Percentiles rank a stretch among this genome's conserved stretches.
Conservation (phyloP, 2,329 filamentous ascomycete species). For the Clonostachys sp. region DNA sequence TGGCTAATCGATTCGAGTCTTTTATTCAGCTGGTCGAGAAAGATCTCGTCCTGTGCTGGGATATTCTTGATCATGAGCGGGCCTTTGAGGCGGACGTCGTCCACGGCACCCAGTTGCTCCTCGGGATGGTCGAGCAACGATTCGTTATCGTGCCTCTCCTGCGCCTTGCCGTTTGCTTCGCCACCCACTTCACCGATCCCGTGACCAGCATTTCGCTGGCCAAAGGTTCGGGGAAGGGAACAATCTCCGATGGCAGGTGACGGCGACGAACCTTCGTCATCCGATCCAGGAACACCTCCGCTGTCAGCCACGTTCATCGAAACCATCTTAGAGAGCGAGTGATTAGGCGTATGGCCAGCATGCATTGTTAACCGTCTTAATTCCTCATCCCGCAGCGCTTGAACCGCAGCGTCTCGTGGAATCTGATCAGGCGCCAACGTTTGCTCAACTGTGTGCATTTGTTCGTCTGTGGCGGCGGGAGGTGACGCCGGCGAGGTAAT, state of each 20-base stretch:
- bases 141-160: constrained; percentile 1
- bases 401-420: constrained; percentile 24
- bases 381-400: constrained; percentile 42
- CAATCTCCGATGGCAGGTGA: not conserved
- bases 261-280: constrained; percentile 14
- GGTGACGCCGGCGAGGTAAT: constrained; percentile 16
- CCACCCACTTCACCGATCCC: not conserved
- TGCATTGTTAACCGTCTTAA: constrained; percentile 53
- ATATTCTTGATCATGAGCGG: constrained; percentile 52
- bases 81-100: constrained; percentile 43
- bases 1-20: constrained; percentile 46
- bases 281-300: constrained; percentile 15
- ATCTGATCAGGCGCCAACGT: constrained; percentile 6
- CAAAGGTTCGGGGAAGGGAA: not conserved
- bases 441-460: not conserved
- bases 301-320: constrained; percentile 34
- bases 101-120: constrained; percentile 27
- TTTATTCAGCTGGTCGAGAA: constrained; percentile 43
- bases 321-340: constrained; percentile 48
- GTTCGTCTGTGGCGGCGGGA: constrained; percentile 3
- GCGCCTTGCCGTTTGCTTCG: not conserved
- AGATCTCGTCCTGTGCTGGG: constrained; percentile 50
- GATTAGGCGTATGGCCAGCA: constrained; percentile 59
- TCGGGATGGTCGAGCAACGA: constrained; percentile 11
- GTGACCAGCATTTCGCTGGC: not conserved